Base-by-base conservation (phyloP, 2,329 filamentous ascomycete species). In the Trichoderma guizhouense region DNA sequence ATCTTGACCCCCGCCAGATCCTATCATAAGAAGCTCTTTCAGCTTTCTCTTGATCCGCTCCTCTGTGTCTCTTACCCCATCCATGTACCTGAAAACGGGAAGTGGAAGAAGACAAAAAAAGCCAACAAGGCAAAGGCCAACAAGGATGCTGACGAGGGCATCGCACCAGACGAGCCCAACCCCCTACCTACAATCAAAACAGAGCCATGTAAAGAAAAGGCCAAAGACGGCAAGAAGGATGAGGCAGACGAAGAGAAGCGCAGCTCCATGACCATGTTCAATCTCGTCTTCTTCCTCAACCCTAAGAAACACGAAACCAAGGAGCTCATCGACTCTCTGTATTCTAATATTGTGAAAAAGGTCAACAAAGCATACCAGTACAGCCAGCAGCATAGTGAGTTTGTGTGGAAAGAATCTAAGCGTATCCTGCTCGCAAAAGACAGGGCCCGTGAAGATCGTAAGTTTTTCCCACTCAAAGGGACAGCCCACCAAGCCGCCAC, bases 241-340 rank as follows among this genome's bases (percentile, higher is more conserved):
- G 81, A 84, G 36, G 84, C 88, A 72, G 81, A 85, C 53, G 86
- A 91, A 73, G 86, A 89, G 78, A 91, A 93, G 79, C 85, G 85
- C 75, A 89, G 87, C 75, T 89, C 89, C 61, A 95, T 98, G 93
- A 94, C 91, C 74, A 98, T 98, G 95, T 99, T 99, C 83, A 97
- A 98, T 80, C 88, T 98, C 12, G 94, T 98, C 28, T 98, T 98
- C 80, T 93, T 97, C 65, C 84, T 98, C 74, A 92, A 93, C 75
- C 93, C 94, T 3, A 91, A 91, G 64, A 89, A 91, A 67, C 86
- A 95, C 71, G 93, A 97, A 78, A 90, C 92, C 75, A 92, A 93
- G 71, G 86, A 88, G 84, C 78, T 97, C 60, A 88, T 92, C 57
- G 93, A 97, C 74, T 91, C 84, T 6, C 81, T 98, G 79, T 97